Evolutionary conservation across 768 basidiomycete species (phyloP).

Genomic region (Rubroboletus pulcherrimus): DNA sequence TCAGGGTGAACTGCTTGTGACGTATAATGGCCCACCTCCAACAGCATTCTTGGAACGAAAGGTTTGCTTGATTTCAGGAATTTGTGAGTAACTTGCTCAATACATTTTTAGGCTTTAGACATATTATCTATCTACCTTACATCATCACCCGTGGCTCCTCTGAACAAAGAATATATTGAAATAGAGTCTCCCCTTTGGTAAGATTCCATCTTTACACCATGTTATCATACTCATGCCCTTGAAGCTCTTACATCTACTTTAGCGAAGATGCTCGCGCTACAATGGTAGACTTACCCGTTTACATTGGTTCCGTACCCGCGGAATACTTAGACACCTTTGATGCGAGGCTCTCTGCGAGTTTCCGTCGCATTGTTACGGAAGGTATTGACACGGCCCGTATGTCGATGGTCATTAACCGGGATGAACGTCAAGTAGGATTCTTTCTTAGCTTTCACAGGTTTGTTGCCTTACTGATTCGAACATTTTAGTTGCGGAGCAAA

Average conservation of each 20-base stretch:
- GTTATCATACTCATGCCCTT: conserved; percentile 10
- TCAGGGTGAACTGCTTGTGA: conserved; percentile 80
- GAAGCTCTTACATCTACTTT: conserved; percentile 83
- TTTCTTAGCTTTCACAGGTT: not conserved
- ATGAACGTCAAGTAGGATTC: conserved; percentile 72
- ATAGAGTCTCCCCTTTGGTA: conserved; percentile 87
- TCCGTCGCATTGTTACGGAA: conserved; percentile 63
- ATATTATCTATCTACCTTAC: conserved; percentile 86
- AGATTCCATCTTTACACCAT: conserved; percentile 12
- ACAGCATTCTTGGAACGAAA: conserved; percentile 69
- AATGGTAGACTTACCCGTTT: conserved; percentile 68
- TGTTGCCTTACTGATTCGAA: not conserved
- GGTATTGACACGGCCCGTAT: conserved; percentile 92
- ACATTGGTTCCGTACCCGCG: conserved; percentile 78
- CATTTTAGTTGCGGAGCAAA: conserved; percentile 69
- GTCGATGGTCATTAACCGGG: conserved; percentile 78
- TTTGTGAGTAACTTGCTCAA: not conserved
- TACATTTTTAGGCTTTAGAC: conserved; percentile 65
- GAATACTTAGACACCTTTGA: conserved; percentile 75
- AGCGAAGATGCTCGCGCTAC: conserved; percentile 73
- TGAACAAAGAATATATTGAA: conserved; percentile 92
- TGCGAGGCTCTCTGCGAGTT: conserved; percentile 59
- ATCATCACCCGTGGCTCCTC: conserved; percentile 73
- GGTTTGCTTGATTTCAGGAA: conserved; percentile 33
- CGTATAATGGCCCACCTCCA: conserved; percentile 74